Evolutionary conservation across 257 asterid species (phyloP), one percentile per base, ranked within the genome.

Genomic region (Scutellaria minor): DNA sequence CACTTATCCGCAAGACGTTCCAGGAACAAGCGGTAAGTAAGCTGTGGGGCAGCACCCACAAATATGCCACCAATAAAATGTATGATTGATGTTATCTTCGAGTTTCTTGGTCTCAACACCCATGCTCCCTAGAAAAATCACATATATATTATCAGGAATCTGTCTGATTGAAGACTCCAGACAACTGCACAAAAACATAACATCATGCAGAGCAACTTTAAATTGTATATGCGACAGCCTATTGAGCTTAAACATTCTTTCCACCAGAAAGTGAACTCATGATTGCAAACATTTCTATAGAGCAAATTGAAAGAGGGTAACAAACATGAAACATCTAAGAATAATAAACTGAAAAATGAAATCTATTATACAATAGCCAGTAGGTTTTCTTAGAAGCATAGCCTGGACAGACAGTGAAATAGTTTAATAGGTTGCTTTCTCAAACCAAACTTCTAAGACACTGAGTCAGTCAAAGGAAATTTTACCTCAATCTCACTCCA

Each of bases 11-110:
- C 91, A 74, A 93, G 98, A 18, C 92, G 89, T 82, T 93, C 97
- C 77, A 93, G 82, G 87, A 93, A 93, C 83, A 90, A 75, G 76
- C 97, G 96, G 71, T 93, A 93, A 59, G 96, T 85, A 63, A 93
- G 88, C 83, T 93, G 98, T 14, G 98, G 98, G 63, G 98, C 98
- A 74, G 98, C 98, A 74, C 98, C 97, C 52, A 91, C 98, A 76
- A 93, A 93, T 75, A 93, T 83, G 47, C 98, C 98, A 35, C 98
- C 98, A 74, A 93, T 66, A 81, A 93, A 93, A 84, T 91, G 98
- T 72, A 87, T 83, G 48, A 93, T 71, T 9, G 90, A 76, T 8
- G 75, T 87, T 22, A 86, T 66, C 74, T 87, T 81, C 71, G 86
- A 55, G 63, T 83, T 80, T 75, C 71, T 81, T 75, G 96, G 98